These are phyloP conservation scores for Trichoderma semiorbis DNA, from an alignment of 2,329 filamentous ascomycete species.

Conservation along the genomic window DNA sequence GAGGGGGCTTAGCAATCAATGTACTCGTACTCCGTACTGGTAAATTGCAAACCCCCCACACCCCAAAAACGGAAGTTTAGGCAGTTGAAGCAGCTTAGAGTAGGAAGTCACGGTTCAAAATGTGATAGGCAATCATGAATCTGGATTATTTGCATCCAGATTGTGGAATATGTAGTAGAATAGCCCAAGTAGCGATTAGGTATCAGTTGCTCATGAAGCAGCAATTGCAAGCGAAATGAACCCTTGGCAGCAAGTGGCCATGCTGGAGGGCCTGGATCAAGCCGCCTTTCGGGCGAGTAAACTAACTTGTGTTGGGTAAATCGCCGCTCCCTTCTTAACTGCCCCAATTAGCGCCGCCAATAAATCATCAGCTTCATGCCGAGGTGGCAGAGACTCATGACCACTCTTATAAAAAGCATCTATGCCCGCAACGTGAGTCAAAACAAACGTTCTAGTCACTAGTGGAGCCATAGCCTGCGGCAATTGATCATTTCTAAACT, in stretches of 20 bases:
- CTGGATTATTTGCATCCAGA: background rate
- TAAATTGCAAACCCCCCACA: background rate
- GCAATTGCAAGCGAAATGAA: background rate
- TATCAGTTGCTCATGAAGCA: background rate
- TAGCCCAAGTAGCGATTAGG: background rate
- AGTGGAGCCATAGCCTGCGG: background rate
- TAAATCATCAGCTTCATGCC: background rate
- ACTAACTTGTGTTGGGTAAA: background rate
- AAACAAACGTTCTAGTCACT: background rate
- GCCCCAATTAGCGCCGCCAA: background rate
- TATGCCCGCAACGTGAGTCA: background rate
- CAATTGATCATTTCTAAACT: background rate
- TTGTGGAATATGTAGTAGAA: background rate
- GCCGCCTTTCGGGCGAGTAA: background rate
- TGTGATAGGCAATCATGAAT: background rate
- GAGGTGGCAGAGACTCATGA: background rate
- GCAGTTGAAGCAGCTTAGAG: background rate
- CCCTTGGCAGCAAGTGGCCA: background rate
- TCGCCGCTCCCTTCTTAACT: background rate
- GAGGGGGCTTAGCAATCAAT: background rate
- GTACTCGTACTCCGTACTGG: background rate
- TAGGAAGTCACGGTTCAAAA: background rate
- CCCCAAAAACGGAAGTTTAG: background rate
- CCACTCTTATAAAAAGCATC: background rate
- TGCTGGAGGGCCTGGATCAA: background rate